These are phyloP conservation scores for Ascochyta clinopodiicola DNA, from an alignment of 2,329 filamentous ascomycete genomes.

Conservation along the genomic window DNA sequence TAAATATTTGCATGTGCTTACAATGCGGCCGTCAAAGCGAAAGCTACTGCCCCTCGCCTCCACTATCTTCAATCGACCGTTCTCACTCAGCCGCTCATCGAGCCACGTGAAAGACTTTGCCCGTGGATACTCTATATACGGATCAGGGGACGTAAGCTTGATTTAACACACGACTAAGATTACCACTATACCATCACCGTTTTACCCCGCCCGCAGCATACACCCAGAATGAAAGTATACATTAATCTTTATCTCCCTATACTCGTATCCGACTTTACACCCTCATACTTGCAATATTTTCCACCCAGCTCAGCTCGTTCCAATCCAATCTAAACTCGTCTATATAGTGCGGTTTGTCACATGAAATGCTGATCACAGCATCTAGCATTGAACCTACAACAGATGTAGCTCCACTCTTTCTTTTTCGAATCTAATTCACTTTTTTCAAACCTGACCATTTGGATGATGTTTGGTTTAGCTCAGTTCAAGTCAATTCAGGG, in stretches of 20 bases:
- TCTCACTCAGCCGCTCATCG: background rate
- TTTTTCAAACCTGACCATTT: too few species aligned
- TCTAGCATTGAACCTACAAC: too few species aligned
- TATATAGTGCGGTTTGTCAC: too few species aligned
- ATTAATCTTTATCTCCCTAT: slow-evolving; percentile 36
- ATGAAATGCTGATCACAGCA: too few species aligned
- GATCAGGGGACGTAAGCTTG: background rate
- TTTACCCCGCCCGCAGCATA: background rate
- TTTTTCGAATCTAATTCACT: too few species aligned
- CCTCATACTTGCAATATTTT: slow-evolving; percentile 34
- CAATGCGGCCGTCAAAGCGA: background rate
- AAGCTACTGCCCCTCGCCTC: background rate
- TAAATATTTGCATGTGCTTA: background rate
- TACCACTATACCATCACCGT: background rate
- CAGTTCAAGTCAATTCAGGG: background rate
- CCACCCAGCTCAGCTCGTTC: slow-evolving; percentile 49
- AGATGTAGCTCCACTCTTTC: too few species aligned
- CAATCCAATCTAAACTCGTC: too few species aligned
- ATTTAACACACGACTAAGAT: background rate
- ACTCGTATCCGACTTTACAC: slow-evolving; percentile 35
- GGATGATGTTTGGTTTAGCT: too few species aligned
- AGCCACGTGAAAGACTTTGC: background rate
- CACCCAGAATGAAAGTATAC: background rate
- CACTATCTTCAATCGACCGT: background rate
- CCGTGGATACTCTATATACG: background rate